Evolutionary conservation across 2,329 filamentous ascomycete species (phyloP), one percentile per base, ranked within the genome.

Genomic region (Sporothrix variecibatus): DNA sequence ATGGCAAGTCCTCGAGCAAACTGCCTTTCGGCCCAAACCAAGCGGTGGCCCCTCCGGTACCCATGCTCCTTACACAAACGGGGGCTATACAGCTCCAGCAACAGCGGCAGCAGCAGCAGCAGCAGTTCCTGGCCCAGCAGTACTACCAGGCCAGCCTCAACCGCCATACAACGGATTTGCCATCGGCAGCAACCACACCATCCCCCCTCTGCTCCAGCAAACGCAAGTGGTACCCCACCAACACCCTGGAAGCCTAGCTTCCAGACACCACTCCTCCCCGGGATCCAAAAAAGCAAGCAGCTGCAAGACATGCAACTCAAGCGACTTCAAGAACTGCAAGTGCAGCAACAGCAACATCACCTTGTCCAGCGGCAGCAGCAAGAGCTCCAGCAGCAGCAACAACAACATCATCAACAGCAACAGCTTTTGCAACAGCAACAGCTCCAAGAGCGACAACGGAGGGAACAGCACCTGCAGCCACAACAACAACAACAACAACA

Each of bases 301-400:
- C 43, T 51, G 20, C 67, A 53, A 38, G 17, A 38, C 28, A 20
- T 17, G 31, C 67, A 70, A 26, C 31, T 43, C 68, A 40, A 17
- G 11, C 56, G 26, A 31, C 12, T 49, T 40, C 69, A 40, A 34
- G 26, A 43, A n/a, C 34, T 34, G 26, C 73, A 71, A 23, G 20
- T 70, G 34, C 72, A 73, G 31, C 62, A 73, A 31, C 49, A 68
- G 5, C 72, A 73, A 23, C 72, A 53, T 15, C 69, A 64, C 56
- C n/a, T 64, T 40, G 4, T 43, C 5, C 72, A 73, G 26, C 64
- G 58, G 26, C 49, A 69, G 4, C 56, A 60, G 31, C 31, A 38
- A 71, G 68, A 53, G 12, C 11, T 60, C 5, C 65, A 70, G 26
- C 64, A 49, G 4, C 71, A 67, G 28, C 71, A 38, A n/a, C 58